A percentile compares a stretch with the other conserved stretches of the same genome.
These are phyloP conservation scores for Quercus wislizeni DNA, from an alignment of 306 rosid genomes.

Conservation along the genomic window DNA sequence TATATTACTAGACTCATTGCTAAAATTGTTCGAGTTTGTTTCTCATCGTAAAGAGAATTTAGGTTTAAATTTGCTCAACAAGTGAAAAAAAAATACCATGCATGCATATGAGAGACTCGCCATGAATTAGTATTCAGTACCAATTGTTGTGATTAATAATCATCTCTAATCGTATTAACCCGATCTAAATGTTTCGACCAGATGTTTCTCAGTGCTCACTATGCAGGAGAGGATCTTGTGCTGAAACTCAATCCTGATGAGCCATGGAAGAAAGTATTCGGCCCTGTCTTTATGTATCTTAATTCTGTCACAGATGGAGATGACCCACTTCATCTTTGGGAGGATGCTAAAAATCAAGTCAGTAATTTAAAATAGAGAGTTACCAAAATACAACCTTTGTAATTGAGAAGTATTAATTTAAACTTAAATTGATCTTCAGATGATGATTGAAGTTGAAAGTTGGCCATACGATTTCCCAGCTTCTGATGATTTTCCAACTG, in stretches of 20 bases:
- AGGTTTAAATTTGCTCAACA: no score
- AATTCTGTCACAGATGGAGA: conserved; percentile 44
- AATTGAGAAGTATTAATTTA: background rate
- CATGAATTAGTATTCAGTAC: background rate
- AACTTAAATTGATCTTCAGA: conserved; percentile 33
- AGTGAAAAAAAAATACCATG: no score
- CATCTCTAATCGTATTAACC: background rate
- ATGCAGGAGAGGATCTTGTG: conserved; percentile 77
- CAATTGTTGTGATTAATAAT: background rate
- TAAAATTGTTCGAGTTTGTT: no score
- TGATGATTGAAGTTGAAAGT: conserved; percentile 68
- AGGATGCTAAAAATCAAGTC: conserved; percentile 84
- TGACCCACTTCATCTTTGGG: conserved; percentile 58
- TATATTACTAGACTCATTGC: no score
- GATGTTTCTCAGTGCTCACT: conserved; percentile 91
- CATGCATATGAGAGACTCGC: no score
- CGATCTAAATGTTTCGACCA: conserved; percentile 18
- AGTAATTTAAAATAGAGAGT: background rate
- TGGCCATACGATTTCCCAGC: conserved; percentile 87
- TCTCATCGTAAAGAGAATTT: no score
- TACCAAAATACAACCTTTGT: no score
- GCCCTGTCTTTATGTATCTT: conserved; percentile 74
- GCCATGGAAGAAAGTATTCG: conserved; percentile 91
- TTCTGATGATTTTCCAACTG: conserved; percentile 51
- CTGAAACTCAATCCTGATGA: conserved; percentile 56